Evolutionary conservation across 129 eudicot genomes (phyloP).

Genomic region (Apium graveolens): DNA sequence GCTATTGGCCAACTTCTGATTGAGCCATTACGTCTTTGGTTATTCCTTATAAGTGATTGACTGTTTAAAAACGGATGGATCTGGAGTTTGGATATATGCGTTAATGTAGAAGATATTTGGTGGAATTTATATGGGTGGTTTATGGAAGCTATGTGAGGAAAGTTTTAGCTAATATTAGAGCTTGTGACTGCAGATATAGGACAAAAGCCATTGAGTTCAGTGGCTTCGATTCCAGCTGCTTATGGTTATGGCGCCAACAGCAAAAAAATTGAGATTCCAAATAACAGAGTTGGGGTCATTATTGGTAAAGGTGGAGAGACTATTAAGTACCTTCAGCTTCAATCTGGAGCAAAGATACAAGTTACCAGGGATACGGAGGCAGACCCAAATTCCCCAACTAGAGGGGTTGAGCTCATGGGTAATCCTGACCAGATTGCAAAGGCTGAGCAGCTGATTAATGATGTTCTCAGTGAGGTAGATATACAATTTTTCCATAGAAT

Average conservation of each 20-base stretch:
- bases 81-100: not conserved
- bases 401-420: constrained; percentile 76
- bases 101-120: not conserved
- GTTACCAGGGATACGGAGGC: constrained; percentile 86
- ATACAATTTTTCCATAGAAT: not conserved
- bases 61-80: too few relatives aligned
- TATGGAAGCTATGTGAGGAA: not conserved
- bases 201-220: constrained; percentile 34
- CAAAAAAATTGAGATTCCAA: constrained; percentile 87
- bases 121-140: not conserved
- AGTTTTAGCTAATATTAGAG: not conserved
- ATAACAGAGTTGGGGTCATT: constrained; percentile 93
- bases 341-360: constrained; percentile 95
- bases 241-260: constrained; percentile 55
- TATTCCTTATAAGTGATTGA: not conserved
- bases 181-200: constrained; percentile 36
- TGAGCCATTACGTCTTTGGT: not conserved
- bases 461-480: constrained; percentile 77
- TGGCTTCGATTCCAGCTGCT: constrained; percentile 30
- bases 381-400: constrained; percentile 56
- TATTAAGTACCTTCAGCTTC: constrained; percentile 73
- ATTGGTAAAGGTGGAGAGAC: constrained; percentile 98
- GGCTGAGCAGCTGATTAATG: constrained; percentile 77
- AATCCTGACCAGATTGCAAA: constrained; percentile 71
- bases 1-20: not conserved